phyloP scores from a whole-genome alignment of 441 rosid species.

The Erodium trifolium region DNA sequence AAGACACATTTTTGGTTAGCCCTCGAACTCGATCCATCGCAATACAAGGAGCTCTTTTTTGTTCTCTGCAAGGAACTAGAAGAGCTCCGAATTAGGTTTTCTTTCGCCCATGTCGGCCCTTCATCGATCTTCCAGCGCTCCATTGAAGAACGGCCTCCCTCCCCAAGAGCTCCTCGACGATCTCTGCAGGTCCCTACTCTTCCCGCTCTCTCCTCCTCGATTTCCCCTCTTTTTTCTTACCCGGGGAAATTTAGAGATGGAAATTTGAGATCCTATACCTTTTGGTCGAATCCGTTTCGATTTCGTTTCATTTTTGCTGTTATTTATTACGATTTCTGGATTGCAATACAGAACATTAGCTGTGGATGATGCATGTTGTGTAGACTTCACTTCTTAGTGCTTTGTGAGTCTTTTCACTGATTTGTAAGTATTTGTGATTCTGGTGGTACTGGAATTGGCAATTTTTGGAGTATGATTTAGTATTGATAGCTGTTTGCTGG shows the following conservation, averaged over 20 bases:
- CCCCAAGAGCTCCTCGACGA: conserved; percentile 93
- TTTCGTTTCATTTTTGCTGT: not conserved
- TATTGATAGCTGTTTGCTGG: not conserved
- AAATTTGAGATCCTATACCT: not conserved
- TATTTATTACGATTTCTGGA: not conserved
- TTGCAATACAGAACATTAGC: not conserved
- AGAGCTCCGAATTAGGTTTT: conserved; percentile 7
- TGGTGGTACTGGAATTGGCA: not conserved
- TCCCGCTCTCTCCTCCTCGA: not conserved
- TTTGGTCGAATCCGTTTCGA: not conserved
- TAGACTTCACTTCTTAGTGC: not conserved
- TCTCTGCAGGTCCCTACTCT: conserved; percentile 68
- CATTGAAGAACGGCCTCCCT: conserved; percentile 74
- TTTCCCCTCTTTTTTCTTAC: not conserved
- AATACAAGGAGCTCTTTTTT: conserved; percentile 4
- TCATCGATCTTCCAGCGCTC: conserved; percentile 60
- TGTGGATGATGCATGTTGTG: not conserved
- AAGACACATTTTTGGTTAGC: not conserved
- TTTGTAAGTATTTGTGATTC: not conserved
- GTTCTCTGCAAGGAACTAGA: conserved; percentile 8
- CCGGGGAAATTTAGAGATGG: not conserved
- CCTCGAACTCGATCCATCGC: not conserved
- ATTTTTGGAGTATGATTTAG: not conserved
- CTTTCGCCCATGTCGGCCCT: conserved; percentile 44
- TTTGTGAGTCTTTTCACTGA: not conserved